Evolutionary conservation across 495 filamentous ascomycete genomes (phyloP).

Genomic region (Diplogelasinospora grovesii): DNA sequence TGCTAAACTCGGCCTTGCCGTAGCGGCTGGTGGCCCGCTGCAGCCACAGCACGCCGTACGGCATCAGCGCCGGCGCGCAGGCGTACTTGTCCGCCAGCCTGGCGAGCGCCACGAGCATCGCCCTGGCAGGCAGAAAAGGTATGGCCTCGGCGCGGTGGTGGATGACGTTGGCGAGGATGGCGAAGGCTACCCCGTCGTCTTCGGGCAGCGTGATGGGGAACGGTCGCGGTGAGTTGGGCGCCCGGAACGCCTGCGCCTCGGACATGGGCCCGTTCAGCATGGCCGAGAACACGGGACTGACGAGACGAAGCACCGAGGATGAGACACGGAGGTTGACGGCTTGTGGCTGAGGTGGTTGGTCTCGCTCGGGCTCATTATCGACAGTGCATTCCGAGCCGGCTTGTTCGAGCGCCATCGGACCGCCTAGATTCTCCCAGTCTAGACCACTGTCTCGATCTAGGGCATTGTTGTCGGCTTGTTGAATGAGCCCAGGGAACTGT

Average conservation of each 20-base stretch:
- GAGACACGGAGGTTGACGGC: slow-evolving; percentile 12
- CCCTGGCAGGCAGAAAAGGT: slow-evolving; percentile 2
- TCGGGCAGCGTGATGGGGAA: slow-evolving; percentile 13
- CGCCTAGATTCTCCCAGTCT: too few species aligned
- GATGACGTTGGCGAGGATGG: slow-evolving; percentile 10
- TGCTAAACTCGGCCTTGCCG: slow-evolving; percentile 1
- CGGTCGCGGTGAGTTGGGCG: slow-evolving; percentile 11
- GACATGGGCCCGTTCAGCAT: slow-evolving; percentile 11
- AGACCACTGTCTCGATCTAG: not conserved
- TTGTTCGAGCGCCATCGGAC: too few species aligned
- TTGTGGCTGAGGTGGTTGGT: not conserved
- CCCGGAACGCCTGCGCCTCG: slow-evolving; percentile 12
- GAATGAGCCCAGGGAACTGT: not conserved
- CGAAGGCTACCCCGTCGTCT: slow-evolving; percentile 8
- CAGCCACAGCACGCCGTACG: slow-evolving; percentile 13
- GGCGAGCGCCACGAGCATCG: slow-evolving; percentile 6
- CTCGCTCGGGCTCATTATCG: not conserved
- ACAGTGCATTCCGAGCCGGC: not conserved
- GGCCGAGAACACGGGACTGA: slow-evolving; percentile 11
- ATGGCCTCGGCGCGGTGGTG: slow-evolving; percentile 10
- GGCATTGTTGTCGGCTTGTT: not conserved
- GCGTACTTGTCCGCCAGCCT: slow-evolving; percentile 14
- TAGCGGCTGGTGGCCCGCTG: slow-evolving; percentile 3
- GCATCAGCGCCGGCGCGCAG: slow-evolving; percentile 8
- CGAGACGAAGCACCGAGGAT: slow-evolving; percentile 12